Evolutionary conservation across 2,329 filamentous ascomycete species (phyloP), one percentile per base, ranked within the genome.

Genomic region (Pseudocercospora macadamiae): DNA sequence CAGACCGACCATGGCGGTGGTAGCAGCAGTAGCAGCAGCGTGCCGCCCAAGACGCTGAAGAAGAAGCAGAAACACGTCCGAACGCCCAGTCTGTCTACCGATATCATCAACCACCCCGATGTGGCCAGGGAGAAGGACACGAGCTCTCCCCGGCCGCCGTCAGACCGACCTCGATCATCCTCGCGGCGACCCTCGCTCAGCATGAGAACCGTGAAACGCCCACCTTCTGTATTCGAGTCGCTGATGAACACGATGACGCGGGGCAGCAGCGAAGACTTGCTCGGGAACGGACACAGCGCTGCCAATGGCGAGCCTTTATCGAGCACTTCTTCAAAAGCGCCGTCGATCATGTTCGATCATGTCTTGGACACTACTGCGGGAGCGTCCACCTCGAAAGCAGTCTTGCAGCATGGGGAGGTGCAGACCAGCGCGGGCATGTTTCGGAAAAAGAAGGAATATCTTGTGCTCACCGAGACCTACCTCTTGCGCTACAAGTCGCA

Each of bases 341-440:
- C 80, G 12, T 80, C 81, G 1, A 66, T 79, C 26, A 78, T 79
- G 49, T 80, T 70, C 57, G 67, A 70, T 48, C 70, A 82, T 26
- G 57, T 60, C 18, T 53, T 57, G 36, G 62, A 67, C 65, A 60
- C 65, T 51, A 19, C 51, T 23, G 47, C 51, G 51, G 39, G 49
- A 16, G 48, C 48, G 18, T 57, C 54, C 3, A 55, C 69, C 55
- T 61, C 66, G 64, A 68, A 75, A 70, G 75, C 78, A 26, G 84
- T 89, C 18, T 73, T 89, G 34, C 82, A 87, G 62, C 84, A 89
- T 75, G 88, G 87, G 34, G 87, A 89, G 69, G 84, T 89, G 14
- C 87, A 90, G 73, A 89, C 85, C 10, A 86, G 85, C 49, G 86
- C 83, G 56, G 83, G 84, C 60, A 84, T 90, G 80, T 88, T 89